Evolutionary conservation across 495 filamentous ascomycete species (phyloP).

Genomic region (Tuber magnatum): DNA sequence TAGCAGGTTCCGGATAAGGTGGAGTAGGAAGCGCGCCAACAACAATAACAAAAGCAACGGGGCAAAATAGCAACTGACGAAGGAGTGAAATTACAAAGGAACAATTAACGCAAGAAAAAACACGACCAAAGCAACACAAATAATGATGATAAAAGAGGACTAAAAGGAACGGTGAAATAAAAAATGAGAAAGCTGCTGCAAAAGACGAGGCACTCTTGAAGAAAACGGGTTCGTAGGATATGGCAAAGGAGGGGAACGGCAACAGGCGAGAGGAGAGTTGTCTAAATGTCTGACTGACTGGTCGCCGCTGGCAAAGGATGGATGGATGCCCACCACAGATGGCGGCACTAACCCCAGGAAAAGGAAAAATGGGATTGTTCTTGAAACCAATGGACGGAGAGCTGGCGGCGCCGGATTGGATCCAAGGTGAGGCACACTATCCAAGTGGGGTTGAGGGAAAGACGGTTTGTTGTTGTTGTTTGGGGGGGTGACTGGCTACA

Average conservation of each 20-base stretch:
- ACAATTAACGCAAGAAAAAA: neutral
- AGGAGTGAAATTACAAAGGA: neutral
- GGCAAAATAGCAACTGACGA: neutral
- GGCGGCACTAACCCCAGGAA: slow-evolving; percentile 1
- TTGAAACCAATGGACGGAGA: slow-evolving; percentile 25
- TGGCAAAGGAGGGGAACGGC: neutral
- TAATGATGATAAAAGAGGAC: neutral
- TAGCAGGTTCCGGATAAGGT: neutral
- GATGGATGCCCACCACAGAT: slow-evolving; percentile 26
- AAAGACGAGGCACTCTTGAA: neutral
- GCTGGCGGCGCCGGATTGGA: slow-evolving; percentile 32
- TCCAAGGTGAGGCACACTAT: slow-evolving; percentile 10
- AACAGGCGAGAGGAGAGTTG: slow-evolving; percentile 1
- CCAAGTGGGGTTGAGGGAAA: neutral
- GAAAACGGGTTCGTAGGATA: neutral
- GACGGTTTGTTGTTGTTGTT: neutral
- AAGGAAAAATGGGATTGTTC: neutral
- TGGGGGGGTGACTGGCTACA: neutral
- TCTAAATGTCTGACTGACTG: slow-evolving; percentile 32
- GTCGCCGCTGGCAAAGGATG: slow-evolving; percentile 10
- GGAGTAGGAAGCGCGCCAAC: neutral
- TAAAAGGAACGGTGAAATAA: neutral
- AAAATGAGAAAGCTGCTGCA: neutral
- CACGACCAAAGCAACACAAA: neutral
- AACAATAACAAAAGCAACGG: neutral